Base-by-base conservation (phyloP, 2,329 filamentous ascomycete genomes). In the Alternaria arbusti region DNA sequence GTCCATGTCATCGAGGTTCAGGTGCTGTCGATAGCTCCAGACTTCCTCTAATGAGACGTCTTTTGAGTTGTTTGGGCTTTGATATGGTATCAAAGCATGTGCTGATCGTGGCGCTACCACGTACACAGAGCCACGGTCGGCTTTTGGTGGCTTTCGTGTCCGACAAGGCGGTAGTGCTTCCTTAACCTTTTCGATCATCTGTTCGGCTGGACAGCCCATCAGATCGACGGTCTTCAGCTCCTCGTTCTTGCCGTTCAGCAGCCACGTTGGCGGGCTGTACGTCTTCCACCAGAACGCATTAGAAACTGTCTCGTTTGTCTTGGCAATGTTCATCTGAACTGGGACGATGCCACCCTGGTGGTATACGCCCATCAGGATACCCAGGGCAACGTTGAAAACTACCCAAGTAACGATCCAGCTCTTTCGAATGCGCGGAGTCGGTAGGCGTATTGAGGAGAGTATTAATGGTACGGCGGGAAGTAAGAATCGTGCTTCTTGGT, bases 251-350 rank as follows among this genome's bases (percentile, higher is more conserved):
- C 90, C 90, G 68, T 93, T 90, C 7, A 94, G 83, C 20, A 95
- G 85, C 91, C 92, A 95, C 36, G 91, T 90, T 0, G 92, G 92
- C 17, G 92, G 92, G 76, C 89, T 91, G 76, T 94, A 94, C 1
- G 92, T 94, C 78, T 94, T 94, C 92, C 92, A 95, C 92, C 92
- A 95, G 54, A 92, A 84, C 4, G 90, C 90, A 32, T 90, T 85
- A 2, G 88, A 89, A 9, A 91, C 88, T 66, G 91, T 70, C 20
- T 77, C 89, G 5, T 87, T 85, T 68, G 91, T 89, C 58, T 87
- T 87, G 73, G 89, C 91, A 74, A 95, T 84, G 75, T 92, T 92
- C 1, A 91, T 88, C 73, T 95, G 92, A 7, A 88, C 89, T 0
- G 91, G 90, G 1, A 95, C 86, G 25, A 94, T 87, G 46, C 92